phyloP scores from a whole-genome alignment of 305 asterid genomes.

The Striga hermonthica region DNA sequence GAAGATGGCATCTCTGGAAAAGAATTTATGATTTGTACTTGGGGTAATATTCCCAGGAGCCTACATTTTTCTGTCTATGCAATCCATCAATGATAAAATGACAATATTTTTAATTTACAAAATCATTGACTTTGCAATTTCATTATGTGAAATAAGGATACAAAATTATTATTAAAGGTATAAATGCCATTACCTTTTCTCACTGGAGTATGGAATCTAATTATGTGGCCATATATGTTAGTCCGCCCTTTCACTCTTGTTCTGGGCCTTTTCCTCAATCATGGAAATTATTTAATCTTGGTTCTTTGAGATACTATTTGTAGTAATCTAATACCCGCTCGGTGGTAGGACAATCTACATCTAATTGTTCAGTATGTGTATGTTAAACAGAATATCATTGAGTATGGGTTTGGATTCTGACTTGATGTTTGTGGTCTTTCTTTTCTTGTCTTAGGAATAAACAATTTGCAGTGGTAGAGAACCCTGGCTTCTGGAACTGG shows the following conservation, averaged over 20 bases:
- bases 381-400: conserved; percentile 18
- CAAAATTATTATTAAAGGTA: conserved; percentile 1
- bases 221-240: conserved; percentile 18
- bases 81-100: background rate
- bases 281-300: background rate
- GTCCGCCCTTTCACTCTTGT: background rate
- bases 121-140: conserved; percentile 18
- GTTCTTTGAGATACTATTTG: background rate
- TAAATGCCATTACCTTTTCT: conserved; percentile 18
- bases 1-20: conserved; percentile 99
- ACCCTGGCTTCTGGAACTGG: conserved; percentile 98
- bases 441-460: conserved; percentile 53
- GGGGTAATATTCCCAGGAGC: conserved; percentile 55
- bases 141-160: conserved; percentile 24
- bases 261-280: conserved; percentile 4
- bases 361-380: conserved; percentile 9
- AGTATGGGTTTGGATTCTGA: conserved; percentile 17
- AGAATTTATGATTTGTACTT: conserved; percentile 88
- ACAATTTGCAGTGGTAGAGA: conserved; percentile 94
- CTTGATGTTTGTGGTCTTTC: conserved; percentile 12
- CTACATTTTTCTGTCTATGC: conserved; percentile 7
- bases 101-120: conserved; percentile 4
- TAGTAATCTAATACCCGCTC: background rate
- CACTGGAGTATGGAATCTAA: conserved; percentile 6
- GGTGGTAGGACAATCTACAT: conserved; percentile 7